phyloP scores from a whole-genome alignment of 164 flowering plant genomes.

The Berberis thunbergii region DNA sequence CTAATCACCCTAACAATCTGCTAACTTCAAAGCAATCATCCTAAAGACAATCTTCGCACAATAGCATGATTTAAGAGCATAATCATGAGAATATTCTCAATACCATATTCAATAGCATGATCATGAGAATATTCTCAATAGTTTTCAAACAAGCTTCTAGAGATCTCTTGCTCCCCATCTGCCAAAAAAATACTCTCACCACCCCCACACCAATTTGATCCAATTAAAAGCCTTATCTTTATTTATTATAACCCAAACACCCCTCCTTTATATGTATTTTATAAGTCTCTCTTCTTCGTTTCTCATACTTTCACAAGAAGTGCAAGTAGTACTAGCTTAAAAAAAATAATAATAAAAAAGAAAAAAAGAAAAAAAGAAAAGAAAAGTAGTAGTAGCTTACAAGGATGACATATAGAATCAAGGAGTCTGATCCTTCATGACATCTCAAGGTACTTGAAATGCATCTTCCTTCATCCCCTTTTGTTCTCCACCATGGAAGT shows the following conservation, averaged over 20 bases:
- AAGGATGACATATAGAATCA: constrained; percentile 11
- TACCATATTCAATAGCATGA: too few relatives aligned
- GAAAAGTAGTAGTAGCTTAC: neutral
- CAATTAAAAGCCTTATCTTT: constrained; percentile 37
- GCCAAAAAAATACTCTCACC: constrained; percentile 25
- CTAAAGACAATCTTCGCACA: too few relatives aligned
- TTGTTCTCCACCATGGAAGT: neutral
- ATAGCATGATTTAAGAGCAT: too few relatives aligned
- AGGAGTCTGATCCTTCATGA: constrained; percentile 6
- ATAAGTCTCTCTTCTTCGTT: constrained; percentile 5
- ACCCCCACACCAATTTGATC: constrained; percentile 31
- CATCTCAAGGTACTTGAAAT: constrained; percentile 5
- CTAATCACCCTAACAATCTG: too few relatives aligned
- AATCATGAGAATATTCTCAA: too few relatives aligned
- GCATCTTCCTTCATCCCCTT: neutral
- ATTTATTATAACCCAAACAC: constrained; percentile 14
- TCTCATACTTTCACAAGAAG: too few relatives aligned
- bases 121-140: too few relatives aligned
- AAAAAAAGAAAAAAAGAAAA: too few relatives aligned
- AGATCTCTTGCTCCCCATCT: constrained; percentile 58
- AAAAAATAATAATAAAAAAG: too few relatives aligned
- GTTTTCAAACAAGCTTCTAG: constrained; percentile 23
- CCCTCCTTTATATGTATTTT: constrained; percentile 14
- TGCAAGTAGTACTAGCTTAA: too few relatives aligned
- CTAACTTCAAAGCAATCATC: too few relatives aligned